A percentile compares a stretch with the other conserved stretches of the same genome.
Evolutionary conservation across 2,329 filamentous ascomycete genomes (phyloP).

Genomic region (Rhynchosporium secalis): DNA sequence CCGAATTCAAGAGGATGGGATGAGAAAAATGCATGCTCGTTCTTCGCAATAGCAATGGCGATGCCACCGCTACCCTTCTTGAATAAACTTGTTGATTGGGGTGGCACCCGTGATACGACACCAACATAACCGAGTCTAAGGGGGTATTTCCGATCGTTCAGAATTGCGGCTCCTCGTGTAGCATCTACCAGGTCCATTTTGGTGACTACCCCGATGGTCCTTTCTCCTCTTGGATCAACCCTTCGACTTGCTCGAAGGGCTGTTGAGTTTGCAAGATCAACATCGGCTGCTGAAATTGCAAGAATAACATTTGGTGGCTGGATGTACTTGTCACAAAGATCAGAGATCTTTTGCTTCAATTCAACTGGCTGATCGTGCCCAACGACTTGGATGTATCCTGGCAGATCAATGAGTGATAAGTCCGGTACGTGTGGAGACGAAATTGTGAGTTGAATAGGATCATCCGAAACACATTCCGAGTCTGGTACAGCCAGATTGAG

Average conservation of each 20-base stretch:
- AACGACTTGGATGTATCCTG: constrained; percentile 95
- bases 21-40: constrained; percentile 85
- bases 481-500: constrained; percentile 92
- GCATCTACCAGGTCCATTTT: constrained; percentile 98
- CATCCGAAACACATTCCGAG: constrained; percentile 88
- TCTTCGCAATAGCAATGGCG: constrained; percentile 76
- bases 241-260: constrained; percentile 85
- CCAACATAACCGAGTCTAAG: constrained; percentile 94
- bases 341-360: constrained; percentile 91
- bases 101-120: constrained; percentile 81
- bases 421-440: constrained; percentile 96
- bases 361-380: constrained; percentile 87
- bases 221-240: constrained; percentile 90
- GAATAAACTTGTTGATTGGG: constrained; percentile 66
- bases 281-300: constrained; percentile 95
- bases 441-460: constrained; percentile 93
- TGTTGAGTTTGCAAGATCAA: constrained; percentile 95
- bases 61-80: constrained; percentile 80
- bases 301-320: constrained; percentile 94
- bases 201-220: constrained; percentile 97
- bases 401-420: constrained; percentile 91
- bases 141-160: constrained; percentile 90
- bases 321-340: constrained; percentile 98
- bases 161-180: constrained; percentile 71
- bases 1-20: constrained; percentile 81